Evolutionary conservation across 495 filamentous ascomycete genomes (phyloP).

Genomic region (Lepidopterella palustris): DNA sequence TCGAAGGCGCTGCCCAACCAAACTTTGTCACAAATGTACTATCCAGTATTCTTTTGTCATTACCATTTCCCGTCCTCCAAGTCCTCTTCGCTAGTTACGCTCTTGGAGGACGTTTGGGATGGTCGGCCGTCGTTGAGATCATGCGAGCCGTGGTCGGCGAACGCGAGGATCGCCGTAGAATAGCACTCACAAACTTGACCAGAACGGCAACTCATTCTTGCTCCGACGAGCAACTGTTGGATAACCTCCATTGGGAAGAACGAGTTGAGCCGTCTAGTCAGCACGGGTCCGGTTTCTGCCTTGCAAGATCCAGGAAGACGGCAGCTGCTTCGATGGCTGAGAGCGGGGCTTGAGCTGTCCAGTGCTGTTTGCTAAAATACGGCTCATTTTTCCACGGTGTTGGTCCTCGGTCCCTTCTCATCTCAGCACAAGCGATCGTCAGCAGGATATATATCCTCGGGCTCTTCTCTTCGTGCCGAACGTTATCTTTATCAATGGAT

Average conservation of each 20-base stretch:
- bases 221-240: slow-evolving; percentile 22
- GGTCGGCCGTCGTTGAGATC: slow-evolving; percentile 41
- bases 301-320: not conserved
- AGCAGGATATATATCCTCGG: no score
- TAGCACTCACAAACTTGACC: slow-evolving; percentile 18
- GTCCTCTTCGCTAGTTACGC: slow-evolving; percentile 47
- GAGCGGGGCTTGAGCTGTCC: not conserved
- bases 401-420: no score
- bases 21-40: slow-evolving; percentile 40
- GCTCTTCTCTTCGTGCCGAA: no score
- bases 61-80: slow-evolving; percentile 56
- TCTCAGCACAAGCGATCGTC: no score
- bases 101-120: slow-evolving; percentile 41
- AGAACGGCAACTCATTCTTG: slow-evolving; percentile 6
- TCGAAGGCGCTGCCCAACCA: slow-evolving; percentile 36
- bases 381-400: no score
- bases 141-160: slow-evolving; percentile 52
- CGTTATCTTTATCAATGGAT: no score
- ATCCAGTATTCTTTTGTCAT: slow-evolving; percentile 56
- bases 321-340: not conserved
- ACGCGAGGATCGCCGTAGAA: slow-evolving; percentile 44
- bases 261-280: slow-evolving; percentile 25
- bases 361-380: no score
- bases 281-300: slow-evolving; percentile 8
- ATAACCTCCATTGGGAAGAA: slow-evolving; percentile 38